Base-by-base conservation (phyloP, 768 basidiomycete species). In the Lepiota subincarnata region DNA sequence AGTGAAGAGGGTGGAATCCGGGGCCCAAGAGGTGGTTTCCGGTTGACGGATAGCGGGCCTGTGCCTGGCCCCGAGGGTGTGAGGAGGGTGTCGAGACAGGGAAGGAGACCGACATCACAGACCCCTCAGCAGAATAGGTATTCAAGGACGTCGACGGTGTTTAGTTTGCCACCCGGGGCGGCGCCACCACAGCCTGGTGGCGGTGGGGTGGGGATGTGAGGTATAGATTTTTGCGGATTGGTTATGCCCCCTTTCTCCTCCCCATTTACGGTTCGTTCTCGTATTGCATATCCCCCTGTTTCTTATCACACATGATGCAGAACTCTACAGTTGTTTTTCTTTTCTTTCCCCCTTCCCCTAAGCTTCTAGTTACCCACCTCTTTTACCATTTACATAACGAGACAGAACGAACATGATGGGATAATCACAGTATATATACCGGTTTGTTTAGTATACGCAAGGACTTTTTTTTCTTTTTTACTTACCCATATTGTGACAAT, bases 1-100 rank as follows among this genome's bases (percentile, higher is more conserved):
- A 58, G 73, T 28, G 51, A 61, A 39, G 60, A 61, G n/a, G 55
- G 60, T 7, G 60, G 60, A 6, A 20, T 13, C n/a, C 43, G 47
- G 31, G 52, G 39, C 34, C n/a, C 31, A 31, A 65, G 69, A 4
- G 80, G 89, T 10, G 92, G 94, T 19, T 78, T 97, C 44, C 85
- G 85, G 41, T 69, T 98, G 52, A 81, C 80, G 50, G 95, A 98
- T 59, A 72, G 81, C 61, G 95, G 95, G 12, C 92, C 91, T 36
- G 88, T 94, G 1, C 85, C 89, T 37, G 80, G 80, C 34, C 79
- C 83, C 7, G 84, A 88, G 14, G 86, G 87, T 49, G 92, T 93
- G 22, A 80, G 92, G 37, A 72, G 92, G 53, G 88, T 95, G 22
- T 80, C 89, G 43, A 74, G 89, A 61, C 82, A 73, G 7, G 70